A percentile compares a stretch with the other conserved stretches of the same genome.
These are phyloP conservation scores for Hygrophoropsis aurantiaca DNA, from an alignment of 768 basidiomycete genomes.

Conservation along the genomic window DNA sequence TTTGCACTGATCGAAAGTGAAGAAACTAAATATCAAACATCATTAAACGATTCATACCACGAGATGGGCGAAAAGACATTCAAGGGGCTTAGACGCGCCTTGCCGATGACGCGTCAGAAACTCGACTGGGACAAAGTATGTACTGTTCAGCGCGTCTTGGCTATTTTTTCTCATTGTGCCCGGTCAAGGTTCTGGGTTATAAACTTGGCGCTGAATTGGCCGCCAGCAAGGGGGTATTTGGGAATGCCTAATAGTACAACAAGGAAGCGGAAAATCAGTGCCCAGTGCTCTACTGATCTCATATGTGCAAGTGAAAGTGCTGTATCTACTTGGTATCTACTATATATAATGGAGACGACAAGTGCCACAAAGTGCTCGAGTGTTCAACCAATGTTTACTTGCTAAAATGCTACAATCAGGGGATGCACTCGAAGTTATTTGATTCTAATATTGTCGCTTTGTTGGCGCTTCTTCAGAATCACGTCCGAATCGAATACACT, in stretches of 20 bases:
- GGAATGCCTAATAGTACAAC: slow-evolving; percentile 20
- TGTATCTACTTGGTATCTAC: too few species aligned
- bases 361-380: too few species aligned
- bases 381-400: too few species aligned
- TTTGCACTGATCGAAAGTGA: slow-evolving; percentile 81
- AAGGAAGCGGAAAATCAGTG: too few species aligned
- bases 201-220: slow-evolving; percentile 77
- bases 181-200: slow-evolving; percentile 51
- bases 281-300: too few species aligned
- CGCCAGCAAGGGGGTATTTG: slow-evolving; percentile 60
- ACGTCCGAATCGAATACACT: too few species aligned
- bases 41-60: slow-evolving; percentile 79
- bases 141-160: neutral
- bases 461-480: too few species aligned
- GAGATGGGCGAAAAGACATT: slow-evolving; percentile 94
- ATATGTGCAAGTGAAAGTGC: too few species aligned
- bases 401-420: too few species aligned
- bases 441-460: too few species aligned
- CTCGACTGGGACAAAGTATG: slow-evolving; percentile 93
- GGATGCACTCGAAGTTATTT: too few species aligned
- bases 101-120: slow-evolving; percentile 92
- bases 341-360: too few species aligned
- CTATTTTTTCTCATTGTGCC: neutral
- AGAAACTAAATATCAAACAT: slow-evolving; percentile 75
- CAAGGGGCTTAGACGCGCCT: slow-evolving; percentile 83